Evolutionary conservation across 1,284 basidiomycete genomes (phyloP).

Genomic region (Puccinia novopanici): DNA sequence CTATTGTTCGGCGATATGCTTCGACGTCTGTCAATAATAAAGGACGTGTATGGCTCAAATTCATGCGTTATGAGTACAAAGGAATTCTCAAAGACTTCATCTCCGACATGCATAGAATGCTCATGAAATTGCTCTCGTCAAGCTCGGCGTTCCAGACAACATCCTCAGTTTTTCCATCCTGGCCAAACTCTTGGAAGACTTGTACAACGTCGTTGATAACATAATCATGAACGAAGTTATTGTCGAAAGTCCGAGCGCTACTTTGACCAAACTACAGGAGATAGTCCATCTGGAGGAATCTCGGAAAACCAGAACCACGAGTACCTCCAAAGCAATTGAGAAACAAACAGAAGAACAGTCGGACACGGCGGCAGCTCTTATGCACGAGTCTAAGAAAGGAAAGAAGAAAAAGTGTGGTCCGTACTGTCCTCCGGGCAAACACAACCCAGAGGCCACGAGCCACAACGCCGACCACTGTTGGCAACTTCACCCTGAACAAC

Average conservation of each 20-base stretch:
- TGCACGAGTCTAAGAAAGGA: neutral
- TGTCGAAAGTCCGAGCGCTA: too few relatives aligned
- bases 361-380: neutral
- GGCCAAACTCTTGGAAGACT: neutral
- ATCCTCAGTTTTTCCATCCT: conserved; percentile 7
- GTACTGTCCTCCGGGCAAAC: neutral
- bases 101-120: neutral
- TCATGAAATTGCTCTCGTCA: neutral
- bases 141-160: neutral
- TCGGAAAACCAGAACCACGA: neutral
- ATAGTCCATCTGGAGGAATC: too few relatives aligned
- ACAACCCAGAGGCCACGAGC: neutral
- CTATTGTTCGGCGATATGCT: neutral
- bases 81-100: neutral
- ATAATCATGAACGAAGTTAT: conserved; percentile 3
- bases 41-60: conserved; percentile 2
- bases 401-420: neutral
- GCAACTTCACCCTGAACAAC: neutral
- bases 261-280: too few relatives aligned
- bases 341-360: too few relatives aligned
- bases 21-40: neutral
- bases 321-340: neutral
- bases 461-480: neutral
- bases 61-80: neutral
- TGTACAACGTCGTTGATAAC: neutral